These are phyloP conservation scores for Turnera subulata DNA, from an alignment of 345 rosid species.

Conservation along the genomic window DNA sequence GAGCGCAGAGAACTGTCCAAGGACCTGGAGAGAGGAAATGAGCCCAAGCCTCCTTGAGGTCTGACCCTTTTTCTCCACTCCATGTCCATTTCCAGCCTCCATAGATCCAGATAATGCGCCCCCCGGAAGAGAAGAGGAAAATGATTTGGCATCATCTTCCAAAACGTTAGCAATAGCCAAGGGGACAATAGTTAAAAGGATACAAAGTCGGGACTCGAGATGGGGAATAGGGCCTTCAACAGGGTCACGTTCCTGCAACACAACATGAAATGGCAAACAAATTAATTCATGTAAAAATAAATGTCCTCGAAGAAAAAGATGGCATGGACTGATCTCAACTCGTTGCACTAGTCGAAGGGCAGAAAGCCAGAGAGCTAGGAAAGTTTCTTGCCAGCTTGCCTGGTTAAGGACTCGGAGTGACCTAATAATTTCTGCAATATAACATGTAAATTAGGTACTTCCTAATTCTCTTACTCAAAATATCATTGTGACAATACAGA, in stretches of 20 bases:
- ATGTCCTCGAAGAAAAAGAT: background rate
- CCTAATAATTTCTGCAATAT: slow-evolving; percentile 41
- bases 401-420: slow-evolving; percentile 43
- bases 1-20: slow-evolving; percentile 52
- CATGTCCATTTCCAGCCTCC: slow-evolving; percentile 24
- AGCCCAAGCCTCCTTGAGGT: slow-evolving; percentile 35
- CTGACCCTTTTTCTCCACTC: slow-evolving; percentile 18
- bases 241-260: slow-evolving; percentile 53
- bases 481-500: no score
- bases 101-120: slow-evolving; percentile 10
- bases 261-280: slow-evolving; percentile 9
- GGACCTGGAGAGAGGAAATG: slow-evolving; percentile 46
- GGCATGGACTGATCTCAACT: slow-evolving; percentile 33
- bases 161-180: slow-evolving; percentile 44
- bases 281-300: background rate
- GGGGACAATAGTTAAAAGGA: slow-evolving; percentile 59
- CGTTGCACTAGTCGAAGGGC: slow-evolving; percentile 74
- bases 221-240: slow-evolving; percentile 67
- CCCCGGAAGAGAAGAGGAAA: slow-evolving; percentile 25
- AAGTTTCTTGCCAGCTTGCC: slow-evolving; percentile 74
- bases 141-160: slow-evolving; percentile 28
- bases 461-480: no score
- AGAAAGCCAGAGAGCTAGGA: slow-evolving; percentile 67
- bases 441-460: slow-evolving; percentile 11
- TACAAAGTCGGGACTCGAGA: slow-evolving; percentile 57